phyloP scores from a whole-genome alignment of 192 early-diverging fungal genomes.

The Glomus cerebriforme region DNA sequence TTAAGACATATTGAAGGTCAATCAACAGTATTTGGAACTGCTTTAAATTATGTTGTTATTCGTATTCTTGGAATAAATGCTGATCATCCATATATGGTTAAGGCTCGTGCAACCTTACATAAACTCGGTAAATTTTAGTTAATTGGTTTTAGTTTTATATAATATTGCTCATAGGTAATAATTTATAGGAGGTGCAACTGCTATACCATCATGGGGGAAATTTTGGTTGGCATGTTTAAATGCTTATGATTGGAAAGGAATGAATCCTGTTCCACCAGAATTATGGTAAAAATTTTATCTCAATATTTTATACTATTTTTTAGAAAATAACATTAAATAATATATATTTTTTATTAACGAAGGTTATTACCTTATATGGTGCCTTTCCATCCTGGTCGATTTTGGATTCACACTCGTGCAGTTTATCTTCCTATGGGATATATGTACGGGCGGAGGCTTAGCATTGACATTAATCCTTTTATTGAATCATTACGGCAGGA shows the following conservation, averaged over 20 bases:
- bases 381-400: slow-evolving; percentile 86
- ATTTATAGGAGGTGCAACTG: slow-evolving; percentile 72
- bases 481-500: slow-evolving; percentile 82
- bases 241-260: slow-evolving; percentile 94
- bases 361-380: slow-evolving; percentile 78
- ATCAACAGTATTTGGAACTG: slow-evolving; percentile 95
- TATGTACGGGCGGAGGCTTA: slow-evolving; percentile 73
- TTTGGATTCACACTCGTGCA: slow-evolving; percentile 93
- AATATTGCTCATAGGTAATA: background rate
- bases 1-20: slow-evolving; percentile 83
- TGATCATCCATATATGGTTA: slow-evolving; percentile 85
- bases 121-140: slow-evolving; percentile 57
- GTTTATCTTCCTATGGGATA: slow-evolving; percentile 98
- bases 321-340: background rate
- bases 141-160: background rate
- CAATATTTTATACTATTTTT: background rate
- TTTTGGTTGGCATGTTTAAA: slow-evolving; percentile 94
- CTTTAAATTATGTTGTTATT: slow-evolving; percentile 89
- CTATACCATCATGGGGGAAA: slow-evolving; percentile 95
- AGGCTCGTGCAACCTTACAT: slow-evolving; percentile 82
- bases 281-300: slow-evolving; percentile 59
- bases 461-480: slow-evolving; percentile 65
- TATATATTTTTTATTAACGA: background rate
- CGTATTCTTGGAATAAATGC: slow-evolving; percentile 83
- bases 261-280: slow-evolving; percentile 96